Conservation (phyloP, 306 rosid genomes). For the Inga laurina region DNA sequence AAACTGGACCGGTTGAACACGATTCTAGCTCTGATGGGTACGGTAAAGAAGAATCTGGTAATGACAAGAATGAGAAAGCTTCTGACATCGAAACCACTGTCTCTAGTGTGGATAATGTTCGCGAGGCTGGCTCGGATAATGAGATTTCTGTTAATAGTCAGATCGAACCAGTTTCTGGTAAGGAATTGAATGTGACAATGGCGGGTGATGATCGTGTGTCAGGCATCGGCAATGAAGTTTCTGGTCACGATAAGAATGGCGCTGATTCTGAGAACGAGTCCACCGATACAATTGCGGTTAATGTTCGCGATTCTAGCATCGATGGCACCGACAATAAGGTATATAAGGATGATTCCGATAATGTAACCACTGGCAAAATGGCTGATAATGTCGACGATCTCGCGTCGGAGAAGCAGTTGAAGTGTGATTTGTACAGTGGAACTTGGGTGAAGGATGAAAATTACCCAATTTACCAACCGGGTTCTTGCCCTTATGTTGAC, state of each 20-base stretch:
- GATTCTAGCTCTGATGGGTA: background rate
- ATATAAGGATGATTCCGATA: constrained; percentile 14
- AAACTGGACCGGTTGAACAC: background rate
- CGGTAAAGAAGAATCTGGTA: constrained; percentile 24
- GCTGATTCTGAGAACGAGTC: background rate
- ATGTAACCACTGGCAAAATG: constrained; percentile 18
- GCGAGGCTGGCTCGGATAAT: constrained; percentile 4
- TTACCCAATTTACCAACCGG: constrained; percentile 69
- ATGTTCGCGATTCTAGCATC: background rate
- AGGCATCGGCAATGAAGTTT: background rate
- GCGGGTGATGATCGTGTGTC: background rate
- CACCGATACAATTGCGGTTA: background rate
- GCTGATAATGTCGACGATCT: constrained; percentile 30
- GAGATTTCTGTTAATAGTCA: constrained; percentile 23
- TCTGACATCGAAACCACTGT: constrained; percentile 13
- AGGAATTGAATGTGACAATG: constrained; percentile 17
- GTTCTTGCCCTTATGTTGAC: constrained; percentile 92
- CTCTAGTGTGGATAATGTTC: background rate
- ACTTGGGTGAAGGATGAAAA: constrained; percentile 77
- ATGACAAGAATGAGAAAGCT: background rate
- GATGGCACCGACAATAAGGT: background rate
- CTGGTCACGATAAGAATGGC: background rate
- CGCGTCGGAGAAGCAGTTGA: constrained; percentile 10
- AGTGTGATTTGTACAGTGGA: constrained; percentile 77
- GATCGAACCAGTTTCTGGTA: background rate